Base-by-base conservation (phyloP, 2,329 filamentous ascomycete species). In the Hymenoscyphus salicellus region DNA sequence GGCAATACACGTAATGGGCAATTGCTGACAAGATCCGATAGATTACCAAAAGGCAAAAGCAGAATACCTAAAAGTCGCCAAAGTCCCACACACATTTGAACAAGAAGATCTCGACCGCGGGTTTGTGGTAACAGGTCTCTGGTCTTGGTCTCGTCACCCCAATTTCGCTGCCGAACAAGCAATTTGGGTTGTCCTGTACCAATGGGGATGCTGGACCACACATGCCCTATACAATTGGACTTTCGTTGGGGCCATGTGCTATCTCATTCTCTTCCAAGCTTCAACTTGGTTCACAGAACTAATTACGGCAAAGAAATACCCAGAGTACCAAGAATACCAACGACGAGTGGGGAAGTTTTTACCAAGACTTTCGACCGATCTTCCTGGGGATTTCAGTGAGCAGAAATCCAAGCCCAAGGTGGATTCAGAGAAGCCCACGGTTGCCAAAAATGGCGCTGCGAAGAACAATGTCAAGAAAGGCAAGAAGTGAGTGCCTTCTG, bases 151-250 rank as follows among this genome's bases (percentile, higher is more conserved):
- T 71, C 86, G 95, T 56, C 96, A 99, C 77, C 95, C 95, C 58
- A 99, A 99, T 77, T 99, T 98, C 74, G 87, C 91, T 5, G 92
- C 91, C 5, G 95, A 99, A 78, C 95, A 98, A 79, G 82, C 87
- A 33, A 87, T 98, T 72, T 99, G 95, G 95, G 83, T 96, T 62
- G 80, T 87, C 8, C 78, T 98, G 61, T 98, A 98, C 77, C 86
- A 92, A 73, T 99, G 94, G 95, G 87, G 85, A 70, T 94, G 90
- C 77, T 89, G 86, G 75, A 84, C 88, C 62, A 91, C 89, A 36
- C 84, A 87, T 63, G 86, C 83, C 1, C 81, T 89, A 52, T 88
- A 89, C 75, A 94, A 90, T 77, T 99, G 93, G 92, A 88, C 90
- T 1, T 86, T 85, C 59, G 75, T 86, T 10, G 95, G 94, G 8